Base-by-base conservation (phyloP, 768 basidiomycete genomes). In the Lactifluus hygrophoroides region DNA sequence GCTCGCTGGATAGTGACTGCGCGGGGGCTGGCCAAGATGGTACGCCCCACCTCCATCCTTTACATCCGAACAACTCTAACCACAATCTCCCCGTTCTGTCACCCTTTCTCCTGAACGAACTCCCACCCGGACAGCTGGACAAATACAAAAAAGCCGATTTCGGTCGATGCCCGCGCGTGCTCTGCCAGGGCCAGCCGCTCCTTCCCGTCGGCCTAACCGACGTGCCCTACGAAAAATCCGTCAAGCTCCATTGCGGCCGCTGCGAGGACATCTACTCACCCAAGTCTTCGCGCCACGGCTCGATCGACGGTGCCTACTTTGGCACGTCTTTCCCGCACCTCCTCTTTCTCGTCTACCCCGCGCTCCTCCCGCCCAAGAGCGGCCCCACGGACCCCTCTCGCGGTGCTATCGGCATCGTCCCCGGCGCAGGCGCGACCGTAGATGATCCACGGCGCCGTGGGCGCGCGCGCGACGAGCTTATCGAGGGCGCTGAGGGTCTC, bases 71-170 rank as follows among this genome's bases (percentile, higher is more conserved):
- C 21, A n/a, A 25, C 40, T 10, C 28, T 28, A 27, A 17, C 13
- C 28, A 17, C 16, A 23, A 17, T 43, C 6, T n/a, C 28, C 38
- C 16, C 23, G 17, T 52, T 35, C 50, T 34, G 13, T 11, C 35
- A 28, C 25, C 35, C 23, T 47, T 57, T n/a, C 27, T 49, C 19
- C 49, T 46, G 34, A 19, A 46, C 45, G n/a, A n/a, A n/a, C n/a
- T n/a, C 35, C 8, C 30, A 42, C 13, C 45, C 25, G 13, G 32
- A 48, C 65, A 90, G 89, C 80, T 97, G 57, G 94, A 97, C 65
- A 99, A 99, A 74, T 97, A 95, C 79, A 96, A 94, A 72, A 88
- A 91, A 64, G 94, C 91, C 54, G 96, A 99, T 71, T 99, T 99
- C 66, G 95, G 96, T 27, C 89, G 96, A 47, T 99, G 96, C 73